These are phyloP conservation scores for Lathyrus tuberosus DNA, from an alignment of 306 rosid species.

Conservation along the genomic window DNA sequence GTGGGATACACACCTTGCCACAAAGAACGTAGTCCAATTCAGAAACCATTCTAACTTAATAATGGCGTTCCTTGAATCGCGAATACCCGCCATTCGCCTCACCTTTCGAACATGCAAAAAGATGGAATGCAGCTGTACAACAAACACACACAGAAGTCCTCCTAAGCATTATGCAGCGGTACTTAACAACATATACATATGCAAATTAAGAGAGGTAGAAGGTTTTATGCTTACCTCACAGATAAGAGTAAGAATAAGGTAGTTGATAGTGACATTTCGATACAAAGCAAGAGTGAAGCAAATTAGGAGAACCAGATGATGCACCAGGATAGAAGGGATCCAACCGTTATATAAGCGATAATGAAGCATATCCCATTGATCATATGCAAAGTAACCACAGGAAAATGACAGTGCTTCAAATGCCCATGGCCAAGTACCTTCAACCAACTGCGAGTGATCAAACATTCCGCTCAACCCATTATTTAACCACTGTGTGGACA, in stretches of 20 bases:
- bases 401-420: conserved; percentile 85
- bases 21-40: conserved; percentile 70
- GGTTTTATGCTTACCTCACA: conserved; percentile 67
- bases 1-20: conserved; percentile 70
- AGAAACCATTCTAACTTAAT: conserved; percentile 86
- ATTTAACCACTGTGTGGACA: conserved; percentile 56
- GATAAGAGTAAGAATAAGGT: conserved; percentile 90
- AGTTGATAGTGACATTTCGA: conserved; percentile 89
- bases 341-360: conserved; percentile 69
- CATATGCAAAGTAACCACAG: conserved; percentile 98
- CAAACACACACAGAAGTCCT: conserved; percentile 33
- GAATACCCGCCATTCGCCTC: conserved; percentile 81
- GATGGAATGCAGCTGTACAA: conserved; percentile 83
- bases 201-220: conserved; percentile 12
- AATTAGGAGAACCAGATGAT: conserved; percentile 85
- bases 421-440: conserved; percentile 86
- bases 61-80: conserved; percentile 49
- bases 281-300: conserved; percentile 92
- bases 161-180: conserved; percentile 2
- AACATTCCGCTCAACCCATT: conserved; percentile 67
- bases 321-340: conserved; percentile 83
- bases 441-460: conserved; percentile 80
- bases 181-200: not conserved
- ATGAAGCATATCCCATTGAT: conserved; percentile 93
- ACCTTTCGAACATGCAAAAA: conserved; percentile 80